Conservation (phyloP, 2,329 filamentous ascomycete genomes). For the Alternaria metachromatica region DNA sequence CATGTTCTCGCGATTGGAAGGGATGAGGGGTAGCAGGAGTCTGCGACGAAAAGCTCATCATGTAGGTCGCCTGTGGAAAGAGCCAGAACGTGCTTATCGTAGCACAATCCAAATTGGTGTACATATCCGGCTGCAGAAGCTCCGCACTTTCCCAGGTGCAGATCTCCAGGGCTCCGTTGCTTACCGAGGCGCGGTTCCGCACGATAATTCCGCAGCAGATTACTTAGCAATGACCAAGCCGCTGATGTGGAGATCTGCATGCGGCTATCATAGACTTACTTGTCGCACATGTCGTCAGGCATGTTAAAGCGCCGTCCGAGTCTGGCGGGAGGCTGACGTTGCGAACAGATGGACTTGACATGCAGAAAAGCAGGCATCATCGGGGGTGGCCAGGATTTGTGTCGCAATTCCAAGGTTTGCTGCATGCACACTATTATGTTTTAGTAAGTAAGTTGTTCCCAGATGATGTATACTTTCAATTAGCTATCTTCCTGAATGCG, state of each 20-base stretch:
- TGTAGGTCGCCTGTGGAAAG: conserved; percentile 9
- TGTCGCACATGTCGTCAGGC: neutral
- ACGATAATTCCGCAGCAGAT: conserved; percentile 7
- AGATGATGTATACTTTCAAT: neutral
- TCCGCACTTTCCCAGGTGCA: conserved; percentile 13
- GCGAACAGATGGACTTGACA: neutral
- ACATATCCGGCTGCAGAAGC: conserved; percentile 12
- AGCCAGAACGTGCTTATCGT: conserved; percentile 22
- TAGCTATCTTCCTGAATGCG: neutral
- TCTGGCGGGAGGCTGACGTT: neutral
- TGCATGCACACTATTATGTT: neutral
- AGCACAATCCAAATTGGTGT: conserved; percentile 8
- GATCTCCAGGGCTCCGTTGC: conserved; percentile 4
- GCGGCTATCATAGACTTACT: neutral
- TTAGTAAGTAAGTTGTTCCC: neutral
- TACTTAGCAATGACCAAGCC: conserved; percentile 16
- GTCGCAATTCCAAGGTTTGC: neutral
- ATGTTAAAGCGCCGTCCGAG: neutral
- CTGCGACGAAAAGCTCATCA: conserved; percentile 5
- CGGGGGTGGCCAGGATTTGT: neutral
- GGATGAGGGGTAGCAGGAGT: neutral
- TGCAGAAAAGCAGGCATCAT: neutral
- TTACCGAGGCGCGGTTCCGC: conserved; percentile 11
- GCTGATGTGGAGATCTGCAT: neutral
- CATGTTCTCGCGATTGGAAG: conserved; percentile 13